Percentiles rank a stretch among this genome's conserved stretches.
Evolutionary conservation across 148 eudicot genomes (phyloP).

Genomic region (Gaultheria prostrata): DNA sequence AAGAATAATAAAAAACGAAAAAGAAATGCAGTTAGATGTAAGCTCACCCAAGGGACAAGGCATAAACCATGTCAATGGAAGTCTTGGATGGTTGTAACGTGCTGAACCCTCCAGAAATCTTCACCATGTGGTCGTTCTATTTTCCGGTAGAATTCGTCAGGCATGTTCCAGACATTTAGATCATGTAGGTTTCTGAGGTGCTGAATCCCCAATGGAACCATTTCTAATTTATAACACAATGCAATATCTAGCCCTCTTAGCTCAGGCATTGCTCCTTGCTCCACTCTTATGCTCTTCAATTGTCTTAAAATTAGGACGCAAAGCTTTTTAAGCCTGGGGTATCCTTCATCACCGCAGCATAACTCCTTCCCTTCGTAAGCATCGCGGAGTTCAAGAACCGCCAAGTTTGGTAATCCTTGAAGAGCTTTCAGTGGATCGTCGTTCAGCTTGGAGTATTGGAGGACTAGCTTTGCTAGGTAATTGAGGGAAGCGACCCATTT

Average conservation of each 20-base stretch:
- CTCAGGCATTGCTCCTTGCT: slow-evolving; percentile 16
- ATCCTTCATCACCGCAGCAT: slow-evolving; percentile 9
- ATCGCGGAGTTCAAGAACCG: slow-evolving; percentile 13
- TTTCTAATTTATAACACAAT: slow-evolving; percentile 8
- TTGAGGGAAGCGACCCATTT: slow-evolving; percentile 2
- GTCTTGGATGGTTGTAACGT: not conserved
- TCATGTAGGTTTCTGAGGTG: slow-evolving; percentile 6
- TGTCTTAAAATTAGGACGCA: not conserved
- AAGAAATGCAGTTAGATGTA: not conserved
- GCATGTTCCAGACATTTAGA: not conserved
- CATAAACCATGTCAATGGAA: not conserved
- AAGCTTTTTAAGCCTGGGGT: slow-evolving; percentile 13
- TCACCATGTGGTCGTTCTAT: slow-evolving; percentile 2
- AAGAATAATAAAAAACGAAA: not conserved
- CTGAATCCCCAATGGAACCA: slow-evolving; percentile 17
- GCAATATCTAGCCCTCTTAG: slow-evolving; percentile 1
- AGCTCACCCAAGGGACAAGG: not conserved
- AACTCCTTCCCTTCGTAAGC: slow-evolving; percentile 17
- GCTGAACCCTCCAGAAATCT: slow-evolving; percentile 16
- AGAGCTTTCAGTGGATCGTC: slow-evolving; percentile 13
- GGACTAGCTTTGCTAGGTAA: slow-evolving; percentile 14
- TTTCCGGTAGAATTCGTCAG: not conserved
- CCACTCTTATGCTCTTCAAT: not conserved
- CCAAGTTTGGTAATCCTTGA: slow-evolving; percentile 13
- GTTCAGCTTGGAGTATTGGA: slow-evolving; percentile 2